Base-by-base conservation (phyloP, 306 rosid species). In the Alnus rubra region DNA sequence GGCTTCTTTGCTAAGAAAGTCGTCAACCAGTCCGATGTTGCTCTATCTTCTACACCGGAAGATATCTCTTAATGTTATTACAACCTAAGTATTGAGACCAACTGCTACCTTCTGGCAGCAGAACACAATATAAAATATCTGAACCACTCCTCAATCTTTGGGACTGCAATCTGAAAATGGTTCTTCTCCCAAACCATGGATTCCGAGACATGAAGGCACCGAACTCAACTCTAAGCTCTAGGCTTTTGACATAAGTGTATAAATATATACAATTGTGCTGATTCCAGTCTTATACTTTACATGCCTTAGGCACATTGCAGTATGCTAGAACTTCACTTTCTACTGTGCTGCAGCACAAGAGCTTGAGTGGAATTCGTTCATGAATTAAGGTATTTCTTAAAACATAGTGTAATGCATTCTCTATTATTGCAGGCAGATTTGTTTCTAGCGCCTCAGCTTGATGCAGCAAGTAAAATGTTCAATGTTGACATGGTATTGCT, bases 381-480 rank as follows among this genome's bases (percentile, higher is more conserved):
- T 65, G 50, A 35, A 39, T 65, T 37, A 39, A 1, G 30, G 48
- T 37, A 7, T 7, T 65, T 65, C 30, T 12, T 31, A 5, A 19
- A 30, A 62, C 3, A 5, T 62, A 82, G 5, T 74, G 51, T 74
- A 76, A 86, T 72, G 62, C 18, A 2, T 52, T 78, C 65, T 58
- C 86, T 76, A 75, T 80, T 75, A n/a, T 86, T 91, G 80, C 95
- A 94, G 98, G 97, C 98, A 5, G 98, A 92, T 79, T 2, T 94
- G 77, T 94, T 94, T 85, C 67, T 94, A 80, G 98, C 95, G 1
- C 94, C 98, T 52, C 98, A 94, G 88, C 4, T 94, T 16, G 1
- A 81, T 80, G 13, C 76, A 64, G 87, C 88, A 30, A 37, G 54
- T 69, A 82, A 28, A 9, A 73, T 69, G 81, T 89, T 84, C 92